These are phyloP conservation scores for Iberis pinnata DNA, from an alignment of 345 rosid species.

Conservation along the genomic window DNA sequence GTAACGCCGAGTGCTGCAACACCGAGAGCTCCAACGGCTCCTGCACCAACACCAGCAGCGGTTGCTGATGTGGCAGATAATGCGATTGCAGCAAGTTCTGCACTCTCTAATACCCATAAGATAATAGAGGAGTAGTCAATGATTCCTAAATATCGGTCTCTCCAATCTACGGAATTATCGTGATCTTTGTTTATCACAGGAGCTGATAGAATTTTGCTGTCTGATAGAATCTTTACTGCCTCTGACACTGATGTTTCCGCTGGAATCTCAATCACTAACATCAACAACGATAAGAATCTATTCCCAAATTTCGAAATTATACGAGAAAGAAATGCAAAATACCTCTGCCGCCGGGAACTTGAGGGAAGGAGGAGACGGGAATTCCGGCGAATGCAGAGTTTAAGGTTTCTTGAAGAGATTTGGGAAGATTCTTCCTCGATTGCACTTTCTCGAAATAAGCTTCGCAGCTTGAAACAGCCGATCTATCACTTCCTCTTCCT, in stretches of 20 bases:
- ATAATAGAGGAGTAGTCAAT: conserved; percentile 69
- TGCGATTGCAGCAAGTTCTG: conserved; percentile 67
- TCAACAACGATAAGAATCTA: neutral
- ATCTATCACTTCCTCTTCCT: conserved; percentile 16
- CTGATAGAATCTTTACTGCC: conserved; percentile 66
- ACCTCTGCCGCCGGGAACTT: conserved; percentile 78
- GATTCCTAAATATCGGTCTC: conserved; percentile 65
- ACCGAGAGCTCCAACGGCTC: conserved; percentile 70
- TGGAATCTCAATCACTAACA: conserved; percentile 66
- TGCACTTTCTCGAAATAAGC: conserved; percentile 66
- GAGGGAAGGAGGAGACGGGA: conserved; percentile 76
- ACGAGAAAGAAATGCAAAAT: neutral
- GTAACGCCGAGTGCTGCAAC: conserved; percentile 62
- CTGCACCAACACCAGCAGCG: conserved; percentile 73
- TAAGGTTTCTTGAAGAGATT: conserved; percentile 56
- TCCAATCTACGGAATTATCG: conserved; percentile 48
- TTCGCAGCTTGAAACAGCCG: conserved; percentile 43
- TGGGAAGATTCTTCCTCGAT: conserved; percentile 64
- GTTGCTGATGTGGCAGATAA: conserved; percentile 63
- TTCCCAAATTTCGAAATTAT: neutral
- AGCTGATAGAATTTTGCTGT: conserved; percentile 69
- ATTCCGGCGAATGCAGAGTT: conserved; percentile 66
- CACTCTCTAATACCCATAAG: conserved; percentile 79
- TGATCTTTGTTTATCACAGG: conserved; percentile 61
- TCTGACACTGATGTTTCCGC: conserved; percentile 64